Evolutionary conservation across 169 alveolate species (phyloP).

Genomic region (Plasmodium yoelii): DNA sequence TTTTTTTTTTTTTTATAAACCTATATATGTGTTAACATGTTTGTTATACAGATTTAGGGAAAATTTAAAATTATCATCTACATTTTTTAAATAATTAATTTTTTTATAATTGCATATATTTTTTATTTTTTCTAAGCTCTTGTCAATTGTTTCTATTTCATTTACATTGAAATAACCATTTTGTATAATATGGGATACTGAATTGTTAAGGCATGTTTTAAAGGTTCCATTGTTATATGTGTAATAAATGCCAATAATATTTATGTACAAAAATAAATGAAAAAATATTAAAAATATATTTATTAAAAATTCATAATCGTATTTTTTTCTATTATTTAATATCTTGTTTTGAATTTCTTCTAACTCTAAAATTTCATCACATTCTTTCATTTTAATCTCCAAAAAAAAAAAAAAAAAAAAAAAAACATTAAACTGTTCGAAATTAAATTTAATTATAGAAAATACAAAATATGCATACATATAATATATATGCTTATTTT

Average conservation of each 20-base stretch:
- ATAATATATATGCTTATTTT: background rate
- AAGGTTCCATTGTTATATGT: constrained; percentile 19
- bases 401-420: background rate
- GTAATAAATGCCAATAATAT: constrained; percentile 22
- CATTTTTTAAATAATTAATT: constrained; percentile 15
- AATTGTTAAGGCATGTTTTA: constrained; percentile 12
- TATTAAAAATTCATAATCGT: constrained; percentile 17
- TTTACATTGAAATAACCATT: background rate
- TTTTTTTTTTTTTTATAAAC: background rate
- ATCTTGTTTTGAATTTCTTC: constrained; percentile 30
- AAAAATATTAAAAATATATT: constrained; percentile 11
- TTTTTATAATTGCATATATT: constrained; percentile 44
- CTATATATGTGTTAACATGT: constrained; percentile 36
- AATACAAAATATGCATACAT: background rate
- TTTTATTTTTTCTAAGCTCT: constrained; percentile 6
- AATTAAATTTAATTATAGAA: background rate
- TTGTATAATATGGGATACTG: constrained; percentile 11
- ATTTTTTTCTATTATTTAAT: constrained; percentile 4
- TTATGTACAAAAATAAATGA: constrained; percentile 47
- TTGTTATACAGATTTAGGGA: constrained; percentile 6
- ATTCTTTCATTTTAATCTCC: constrained; percentile 10
- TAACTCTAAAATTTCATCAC: constrained; percentile 5
- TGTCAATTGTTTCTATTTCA: constrained; percentile 14
- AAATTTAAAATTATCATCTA: background rate
- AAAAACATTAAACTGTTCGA: background rate